A percentile compares a stretch with the other conserved stretches of the same genome.
Evolutionary conservation across 345 rosid genomes (phyloP).

Genomic region (Bruguiera parviflora): DNA sequence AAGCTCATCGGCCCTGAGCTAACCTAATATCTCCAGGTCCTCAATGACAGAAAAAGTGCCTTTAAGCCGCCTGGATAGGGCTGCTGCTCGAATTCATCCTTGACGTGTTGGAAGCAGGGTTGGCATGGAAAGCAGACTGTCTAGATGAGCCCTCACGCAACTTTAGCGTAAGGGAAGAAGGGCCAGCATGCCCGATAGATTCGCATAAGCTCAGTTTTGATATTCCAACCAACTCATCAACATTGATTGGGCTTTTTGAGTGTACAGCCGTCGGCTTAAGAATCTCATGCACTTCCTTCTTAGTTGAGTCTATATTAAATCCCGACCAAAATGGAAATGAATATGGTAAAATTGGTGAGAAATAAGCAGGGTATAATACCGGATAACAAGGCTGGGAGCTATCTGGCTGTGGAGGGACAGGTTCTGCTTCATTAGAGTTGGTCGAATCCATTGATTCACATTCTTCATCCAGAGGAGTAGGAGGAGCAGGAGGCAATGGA

Average conservation of each 20-base stretch:
- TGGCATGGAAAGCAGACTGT: slow-evolving; percentile 34
- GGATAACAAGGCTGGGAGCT: slow-evolving; percentile 40
- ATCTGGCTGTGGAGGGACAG: slow-evolving; percentile 44
- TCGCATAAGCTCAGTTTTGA: slow-evolving; percentile 32
- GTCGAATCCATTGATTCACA: slow-evolving; percentile 95
- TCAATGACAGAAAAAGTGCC: slow-evolving; percentile 5
- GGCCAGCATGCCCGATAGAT: slow-evolving; percentile 19
- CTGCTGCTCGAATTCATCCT: slow-evolving; percentile 21
- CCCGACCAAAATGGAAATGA: slow-evolving; percentile 29
- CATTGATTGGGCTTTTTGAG: slow-evolving; percentile 32
- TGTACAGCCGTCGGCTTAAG: slow-evolving; percentile 36
- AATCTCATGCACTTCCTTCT: slow-evolving; percentile 28
- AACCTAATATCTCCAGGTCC: slow-evolving; percentile 20
- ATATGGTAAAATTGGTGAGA: slow-evolving; percentile 48
- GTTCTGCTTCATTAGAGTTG: slow-evolving; percentile 67
- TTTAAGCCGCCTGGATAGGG: slow-evolving; percentile 29
- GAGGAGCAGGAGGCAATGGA: slow-evolving; percentile 32
- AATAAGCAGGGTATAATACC: slow-evolving; percentile 30
- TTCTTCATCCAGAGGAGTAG: slow-evolving; percentile 71
- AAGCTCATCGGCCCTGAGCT: slow-evolving; percentile 21
- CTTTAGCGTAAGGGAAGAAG: slow-evolving; percentile 29
- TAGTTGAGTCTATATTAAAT: slow-evolving; percentile 33
- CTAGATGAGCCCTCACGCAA: slow-evolving; percentile 26
- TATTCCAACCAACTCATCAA: slow-evolving; percentile 34
- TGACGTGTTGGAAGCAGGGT: slow-evolving; percentile 15